Conservation (phyloP, 257 asterid species). For the Cynanchum wilfordii region DNA sequence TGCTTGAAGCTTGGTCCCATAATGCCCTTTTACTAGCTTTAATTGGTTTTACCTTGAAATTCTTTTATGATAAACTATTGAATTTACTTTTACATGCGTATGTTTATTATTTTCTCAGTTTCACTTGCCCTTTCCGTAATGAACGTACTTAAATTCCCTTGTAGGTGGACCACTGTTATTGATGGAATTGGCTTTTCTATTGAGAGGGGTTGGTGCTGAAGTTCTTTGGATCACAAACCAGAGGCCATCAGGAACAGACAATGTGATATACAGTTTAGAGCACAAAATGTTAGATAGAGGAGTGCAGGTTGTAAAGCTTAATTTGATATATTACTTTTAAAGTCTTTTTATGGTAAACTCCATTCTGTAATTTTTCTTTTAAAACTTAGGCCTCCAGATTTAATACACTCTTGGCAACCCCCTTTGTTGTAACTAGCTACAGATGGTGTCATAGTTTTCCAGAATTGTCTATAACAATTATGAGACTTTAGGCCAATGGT, state of each 20-base stretch:
- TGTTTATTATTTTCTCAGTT: background rate
- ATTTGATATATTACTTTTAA: background rate
- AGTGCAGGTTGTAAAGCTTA: conserved; percentile 49
- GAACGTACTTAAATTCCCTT: conserved; percentile 11
- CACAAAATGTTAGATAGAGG: conserved; percentile 61
- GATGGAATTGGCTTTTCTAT: conserved; percentile 83
- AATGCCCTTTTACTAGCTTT: background rate
- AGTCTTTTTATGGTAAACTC: background rate
- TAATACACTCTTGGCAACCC: background rate
- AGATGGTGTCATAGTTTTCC: background rate
- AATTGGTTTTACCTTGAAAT: background rate
- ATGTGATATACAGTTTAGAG: conserved; percentile 32
- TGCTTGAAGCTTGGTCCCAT: background rate
- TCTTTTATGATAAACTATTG: background rate
- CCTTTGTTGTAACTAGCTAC: too few species aligned
- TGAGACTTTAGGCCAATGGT: background rate
- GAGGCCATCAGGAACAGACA: conserved; percentile 53
- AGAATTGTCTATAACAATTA: background rate
- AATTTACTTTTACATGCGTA: conserved; percentile 5
- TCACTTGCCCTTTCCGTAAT: background rate
- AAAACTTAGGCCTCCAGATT: background rate
- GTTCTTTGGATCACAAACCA: conserved; percentile 74
- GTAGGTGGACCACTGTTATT: conserved; percentile 76
- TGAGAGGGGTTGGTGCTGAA: conserved; percentile 65
- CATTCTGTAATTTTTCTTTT: background rate